Conservation (phyloP, 1,284 basidiomycete genomes). For the Boletus mariae region DNA sequence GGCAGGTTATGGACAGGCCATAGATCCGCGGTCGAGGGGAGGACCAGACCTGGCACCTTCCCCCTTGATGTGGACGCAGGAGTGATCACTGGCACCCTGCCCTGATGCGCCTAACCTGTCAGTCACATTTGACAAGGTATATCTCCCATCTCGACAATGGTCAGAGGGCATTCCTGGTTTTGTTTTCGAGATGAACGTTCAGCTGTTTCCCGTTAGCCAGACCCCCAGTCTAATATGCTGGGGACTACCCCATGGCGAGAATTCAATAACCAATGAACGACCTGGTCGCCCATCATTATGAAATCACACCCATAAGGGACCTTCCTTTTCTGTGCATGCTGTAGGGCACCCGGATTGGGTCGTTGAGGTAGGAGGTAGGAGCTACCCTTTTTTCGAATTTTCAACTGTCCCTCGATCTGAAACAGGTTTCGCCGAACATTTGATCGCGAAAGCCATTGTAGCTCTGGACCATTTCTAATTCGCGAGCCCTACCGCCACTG, state of each 20-base stretch:
- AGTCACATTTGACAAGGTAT: neutral
- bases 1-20: neutral
- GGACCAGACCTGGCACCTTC: neutral
- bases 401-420: neutral
- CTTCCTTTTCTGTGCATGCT: neutral
- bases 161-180: neutral
- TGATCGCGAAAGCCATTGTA: conserved; percentile 2
- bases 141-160: neutral
- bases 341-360: neutral
- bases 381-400: neutral
- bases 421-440: neutral
- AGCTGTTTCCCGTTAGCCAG: neutral
- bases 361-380: neutral
- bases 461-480: neutral
- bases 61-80: neutral
- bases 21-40: neutral
- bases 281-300: neutral
- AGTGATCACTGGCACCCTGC: neutral
- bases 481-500: neutral
- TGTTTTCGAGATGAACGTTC: neutral
- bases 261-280: neutral
- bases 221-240: neutral
- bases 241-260: neutral
- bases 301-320: neutral
- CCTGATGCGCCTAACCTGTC: neutral